A percentile compares a stretch with the other conserved stretches of the same genome.
Evolutionary conservation across 106 monocot genomes (phyloP).

Genomic region (Dendrobium catenatum): DNA sequence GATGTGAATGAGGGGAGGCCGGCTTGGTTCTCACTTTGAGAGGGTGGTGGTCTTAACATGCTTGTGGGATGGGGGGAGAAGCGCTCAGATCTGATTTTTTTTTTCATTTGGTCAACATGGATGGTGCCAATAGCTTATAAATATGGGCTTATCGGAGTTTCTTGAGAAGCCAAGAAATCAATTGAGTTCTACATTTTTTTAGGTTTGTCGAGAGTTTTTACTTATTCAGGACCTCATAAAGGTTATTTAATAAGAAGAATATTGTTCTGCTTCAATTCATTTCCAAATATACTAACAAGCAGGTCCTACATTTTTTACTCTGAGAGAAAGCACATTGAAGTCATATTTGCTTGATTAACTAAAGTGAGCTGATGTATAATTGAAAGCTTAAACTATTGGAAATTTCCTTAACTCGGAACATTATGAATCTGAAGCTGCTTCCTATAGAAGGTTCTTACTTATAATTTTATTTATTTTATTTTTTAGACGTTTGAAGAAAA

Average conservation of each 20-base stretch:
- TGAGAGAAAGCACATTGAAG: not conserved
- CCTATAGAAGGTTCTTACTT: not conserved
- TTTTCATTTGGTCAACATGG: not conserved
- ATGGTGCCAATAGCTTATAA: not conserved
- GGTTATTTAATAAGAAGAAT: too few relatives aligned
- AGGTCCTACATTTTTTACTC: not conserved
- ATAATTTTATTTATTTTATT: constrained; percentile 1
- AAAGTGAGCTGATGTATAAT: not conserved
- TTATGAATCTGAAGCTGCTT: not conserved
- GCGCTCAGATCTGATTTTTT: too few relatives aligned
- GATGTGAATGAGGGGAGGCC: too few relatives aligned
- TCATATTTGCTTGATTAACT: not conserved
- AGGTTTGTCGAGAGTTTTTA: not conserved
- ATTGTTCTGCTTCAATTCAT: not conserved
- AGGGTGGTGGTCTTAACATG: too few relatives aligned
- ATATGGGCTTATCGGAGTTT: not conserved
- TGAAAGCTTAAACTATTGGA: not conserved
- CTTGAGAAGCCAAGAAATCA: not conserved
- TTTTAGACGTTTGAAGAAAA: constrained; percentile 79
- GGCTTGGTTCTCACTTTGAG: too few relatives aligned
- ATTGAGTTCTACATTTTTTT: not conserved
- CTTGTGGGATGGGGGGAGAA: too few relatives aligned
- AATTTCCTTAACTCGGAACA: not conserved
- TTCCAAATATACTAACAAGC: not conserved
- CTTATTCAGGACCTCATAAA: not conserved